phyloP scores from a whole-genome alignment of 306 rosid genomes.

The Citrullus colocynthis region DNA sequence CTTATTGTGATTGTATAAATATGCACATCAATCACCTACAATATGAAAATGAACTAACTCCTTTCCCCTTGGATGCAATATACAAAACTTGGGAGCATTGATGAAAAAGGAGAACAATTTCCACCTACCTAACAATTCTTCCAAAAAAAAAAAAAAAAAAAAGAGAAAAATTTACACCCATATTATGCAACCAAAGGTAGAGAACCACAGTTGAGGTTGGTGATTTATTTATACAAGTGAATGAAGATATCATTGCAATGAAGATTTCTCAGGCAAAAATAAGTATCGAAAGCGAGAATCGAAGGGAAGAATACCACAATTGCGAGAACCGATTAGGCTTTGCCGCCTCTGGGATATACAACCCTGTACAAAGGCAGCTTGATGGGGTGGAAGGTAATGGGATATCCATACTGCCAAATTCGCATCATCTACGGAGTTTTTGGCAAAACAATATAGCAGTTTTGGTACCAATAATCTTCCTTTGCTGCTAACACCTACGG shows the following conservation, averaged over 20 bases:
- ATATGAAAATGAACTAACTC: background rate
- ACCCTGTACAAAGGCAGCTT: constrained; percentile 54
- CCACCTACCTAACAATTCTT: background rate
- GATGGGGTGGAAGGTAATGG: constrained; percentile 52
- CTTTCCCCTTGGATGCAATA: background rate
- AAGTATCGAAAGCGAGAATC: constrained; percentile 62
- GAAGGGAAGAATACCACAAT: constrained; percentile 58
- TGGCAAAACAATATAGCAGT: constrained; percentile 59
- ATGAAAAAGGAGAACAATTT: background rate
- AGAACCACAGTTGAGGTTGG: background rate
- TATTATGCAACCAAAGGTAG: constrained; percentile 4
- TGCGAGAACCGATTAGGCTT: constrained; percentile 46
- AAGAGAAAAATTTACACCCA: background rate
- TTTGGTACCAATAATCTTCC: constrained; percentile 62
- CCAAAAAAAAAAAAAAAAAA: background rate
- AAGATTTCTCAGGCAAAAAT: constrained; percentile 29
- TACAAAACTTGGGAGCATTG: background rate
- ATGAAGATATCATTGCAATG: constrained; percentile 3
- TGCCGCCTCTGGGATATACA: constrained; percentile 56
- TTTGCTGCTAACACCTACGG: constrained; percentile 56
- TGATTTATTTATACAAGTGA: constrained; percentile 1
- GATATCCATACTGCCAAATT: constrained; percentile 63
- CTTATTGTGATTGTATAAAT: constrained; percentile 4
- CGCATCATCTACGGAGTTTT: constrained; percentile 44
- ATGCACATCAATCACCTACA: constrained; percentile 1